Evolutionary conservation across 352 stramenopile genomes (phyloP).

Genomic region (Phytopythium litorale): DNA sequence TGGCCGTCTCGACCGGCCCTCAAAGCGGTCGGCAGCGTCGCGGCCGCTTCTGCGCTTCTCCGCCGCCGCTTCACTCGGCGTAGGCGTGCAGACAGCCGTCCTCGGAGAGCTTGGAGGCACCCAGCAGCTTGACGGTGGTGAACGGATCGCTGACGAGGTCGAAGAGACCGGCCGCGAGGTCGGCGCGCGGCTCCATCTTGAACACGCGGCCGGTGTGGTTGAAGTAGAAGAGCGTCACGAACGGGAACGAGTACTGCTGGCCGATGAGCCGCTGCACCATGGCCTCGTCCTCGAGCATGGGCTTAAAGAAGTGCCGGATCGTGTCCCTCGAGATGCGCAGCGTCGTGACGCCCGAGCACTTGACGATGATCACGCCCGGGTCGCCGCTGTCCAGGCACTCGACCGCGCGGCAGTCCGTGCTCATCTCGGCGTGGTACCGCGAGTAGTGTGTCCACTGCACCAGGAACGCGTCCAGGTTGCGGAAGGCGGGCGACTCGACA

Average conservation of each 20-base stretch:
- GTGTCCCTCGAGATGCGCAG: conserved; percentile 60
- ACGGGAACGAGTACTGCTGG: conserved; percentile 52
- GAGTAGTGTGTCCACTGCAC: conserved; percentile 62
- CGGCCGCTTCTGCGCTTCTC: background rate
- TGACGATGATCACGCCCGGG: conserved; percentile 27
- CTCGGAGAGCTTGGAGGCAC: conserved; percentile 41
- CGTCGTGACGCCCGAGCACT: conserved; percentile 34
- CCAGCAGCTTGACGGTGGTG: conserved; percentile 46
- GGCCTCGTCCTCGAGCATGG: conserved; percentile 42
- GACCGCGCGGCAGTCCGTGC: conserved; percentile 26
- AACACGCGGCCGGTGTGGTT: conserved; percentile 44
- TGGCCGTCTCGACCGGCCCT: background rate
- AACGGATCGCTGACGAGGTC: conserved; percentile 53
- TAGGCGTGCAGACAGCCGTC: conserved; percentile 58
- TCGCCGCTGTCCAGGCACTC: conserved; percentile 33
- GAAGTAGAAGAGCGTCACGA: conserved; percentile 54
- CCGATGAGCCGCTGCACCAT: conserved; percentile 65
- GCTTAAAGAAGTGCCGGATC: conserved; percentile 62
- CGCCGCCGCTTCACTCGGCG: conserved; percentile 11
- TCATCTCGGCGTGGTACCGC: conserved; percentile 45
- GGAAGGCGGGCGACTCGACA: conserved; percentile 49
- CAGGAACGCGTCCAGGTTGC: conserved; percentile 46
- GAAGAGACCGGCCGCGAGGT: conserved; percentile 45
- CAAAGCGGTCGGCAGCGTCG: background rate
- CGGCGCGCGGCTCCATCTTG: conserved; percentile 43